Conservation (phyloP, 176 grass and related monocot species). For the Lolium perenne region DNA sequence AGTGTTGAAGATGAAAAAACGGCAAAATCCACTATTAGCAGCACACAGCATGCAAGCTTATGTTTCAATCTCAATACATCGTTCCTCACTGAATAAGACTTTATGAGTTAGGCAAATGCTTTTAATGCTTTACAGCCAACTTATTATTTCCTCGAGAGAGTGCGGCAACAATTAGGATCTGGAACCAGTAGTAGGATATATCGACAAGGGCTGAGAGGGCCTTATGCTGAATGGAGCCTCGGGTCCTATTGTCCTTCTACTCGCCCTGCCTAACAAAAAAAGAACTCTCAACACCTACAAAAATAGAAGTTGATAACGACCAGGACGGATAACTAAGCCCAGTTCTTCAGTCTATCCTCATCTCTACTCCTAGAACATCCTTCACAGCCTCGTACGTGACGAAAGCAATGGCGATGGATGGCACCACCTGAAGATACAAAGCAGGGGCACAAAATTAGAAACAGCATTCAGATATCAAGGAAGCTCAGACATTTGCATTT, state of each 20-base stretch:
- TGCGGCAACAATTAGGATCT: conserved; percentile 59
- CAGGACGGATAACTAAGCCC: conserved; percentile 34
- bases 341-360: conserved; percentile 90
- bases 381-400: conserved; percentile 96
- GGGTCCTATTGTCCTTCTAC: conserved; percentile 62
- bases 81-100: conserved; percentile 56
- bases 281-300: conserved; percentile 53
- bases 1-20: not conserved
- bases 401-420: conserved; percentile 94
- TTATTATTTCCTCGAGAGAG: conserved; percentile 57
- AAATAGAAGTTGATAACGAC: conserved; percentile 59
- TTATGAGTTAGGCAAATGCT: conserved; percentile 57
- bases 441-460: not conserved
- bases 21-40: conserved; percentile 50
- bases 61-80: conserved; percentile 60
- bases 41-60: conserved; percentile 40
- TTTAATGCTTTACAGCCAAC: conserved; percentile 63
- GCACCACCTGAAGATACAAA: conserved; percentile 73
- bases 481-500: not conserved
- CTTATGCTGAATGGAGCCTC: conserved; percentile 63
- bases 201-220: conserved; percentile 65
- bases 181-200: conserved; percentile 66
- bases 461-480: not conserved
- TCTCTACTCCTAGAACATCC: conserved; percentile 96
- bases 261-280: conserved; percentile 67